phyloP scores from a whole-genome alignment of 164 flowering plant genomes.

The Piper betle region DNA sequence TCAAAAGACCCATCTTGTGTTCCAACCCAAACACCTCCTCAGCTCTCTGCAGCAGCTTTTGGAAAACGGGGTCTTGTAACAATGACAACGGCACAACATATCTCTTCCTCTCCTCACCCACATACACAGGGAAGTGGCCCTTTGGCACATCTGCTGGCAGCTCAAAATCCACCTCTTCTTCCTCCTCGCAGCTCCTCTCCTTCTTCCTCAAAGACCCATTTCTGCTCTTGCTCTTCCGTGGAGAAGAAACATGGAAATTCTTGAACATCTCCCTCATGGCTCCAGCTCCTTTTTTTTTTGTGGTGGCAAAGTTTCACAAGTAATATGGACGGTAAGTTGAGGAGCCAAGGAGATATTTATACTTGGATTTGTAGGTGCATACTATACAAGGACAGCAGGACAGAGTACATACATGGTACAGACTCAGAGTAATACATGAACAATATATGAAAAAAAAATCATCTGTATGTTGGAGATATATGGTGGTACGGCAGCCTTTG shows the following conservation, averaged over 20 bases:
- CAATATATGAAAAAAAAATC: too few species aligned
- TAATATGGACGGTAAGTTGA: neutral
- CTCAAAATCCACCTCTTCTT: neutral
- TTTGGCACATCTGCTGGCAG: constrained; percentile 31
- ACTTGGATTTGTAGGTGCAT: neutral
- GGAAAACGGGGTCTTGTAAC: constrained; percentile 27
- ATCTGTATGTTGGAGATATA: too few species aligned
- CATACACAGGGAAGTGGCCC: constrained; percentile 54
- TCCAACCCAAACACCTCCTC: constrained; percentile 52
- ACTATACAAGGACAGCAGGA: neutral
- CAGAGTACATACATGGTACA: neutral
- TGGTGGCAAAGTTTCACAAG: neutral
- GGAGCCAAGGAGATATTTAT: constrained; percentile 6
- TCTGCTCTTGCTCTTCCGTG: neutral
- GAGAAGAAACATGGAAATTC: constrained; percentile 1
- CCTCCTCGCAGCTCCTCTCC: neutral
- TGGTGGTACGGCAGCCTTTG: too few species aligned
- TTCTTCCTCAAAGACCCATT: neutral
- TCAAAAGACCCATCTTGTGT: constrained; percentile 42
- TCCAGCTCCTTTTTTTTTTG: neutral
- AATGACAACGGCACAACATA: constrained; percentile 35
- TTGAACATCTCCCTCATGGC: constrained; percentile 4
- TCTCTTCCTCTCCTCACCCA: constrained; percentile 40
- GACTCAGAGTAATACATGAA: too few species aligned
- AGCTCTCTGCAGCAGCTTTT: constrained; percentile 27